Base-by-base conservation (phyloP, 768 basidiomycete genomes). In the Lentinula raphanica region DNA sequence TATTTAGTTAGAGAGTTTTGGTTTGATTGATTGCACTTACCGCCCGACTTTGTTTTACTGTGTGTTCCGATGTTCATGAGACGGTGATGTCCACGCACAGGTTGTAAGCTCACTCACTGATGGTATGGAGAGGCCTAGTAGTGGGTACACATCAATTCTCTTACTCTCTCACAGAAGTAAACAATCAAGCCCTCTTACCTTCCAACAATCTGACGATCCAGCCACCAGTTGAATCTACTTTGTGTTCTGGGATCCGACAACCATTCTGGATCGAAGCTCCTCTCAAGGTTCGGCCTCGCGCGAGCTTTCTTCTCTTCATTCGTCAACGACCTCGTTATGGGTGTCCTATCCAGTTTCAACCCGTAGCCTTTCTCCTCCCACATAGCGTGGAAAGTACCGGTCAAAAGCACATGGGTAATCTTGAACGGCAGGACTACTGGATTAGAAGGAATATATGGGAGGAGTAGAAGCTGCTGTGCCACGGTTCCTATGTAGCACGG, bases 401-500 rank as follows among this genome's bases (percentile, higher is more conserved):
- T 64, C 23, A 81, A 71, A 39, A 79, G 63, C 6, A 77, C 67
- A 61, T 78, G 77, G 5, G 76, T 74, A 23, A 74, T 66, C 8
- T 61, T 69, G 65, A 79, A 80, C 29, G 71, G 72, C 8, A 80
- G 64, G 13, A 65, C 60, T 6, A 67, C 66, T 2, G 79, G 74
- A 15, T 68, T 64, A 2, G 59, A 63, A 11, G 68, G 51, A 60
- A 75, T 71, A 60, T 72, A 69, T 11, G 78, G 78, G 9, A 81
- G 67, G 48, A 79, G 67, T 19, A 79, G 62, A 25, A 80, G 65
- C 60, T 79, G 76, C 50, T 79, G 78, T 2, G 74, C 68, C 45
- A 81, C 63, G 6, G 73, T 68, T 42, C 78, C 79, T 80, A 48
- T 39, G 40, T n/a, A 6, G 23, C 19, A 6, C 6, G 5, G 32